Percentiles rank a stretch among this genome's conserved stretches.
Conservation (phyloP, 2,329 filamentous ascomycete genomes). For the Hypoxylon sp. region DNA sequence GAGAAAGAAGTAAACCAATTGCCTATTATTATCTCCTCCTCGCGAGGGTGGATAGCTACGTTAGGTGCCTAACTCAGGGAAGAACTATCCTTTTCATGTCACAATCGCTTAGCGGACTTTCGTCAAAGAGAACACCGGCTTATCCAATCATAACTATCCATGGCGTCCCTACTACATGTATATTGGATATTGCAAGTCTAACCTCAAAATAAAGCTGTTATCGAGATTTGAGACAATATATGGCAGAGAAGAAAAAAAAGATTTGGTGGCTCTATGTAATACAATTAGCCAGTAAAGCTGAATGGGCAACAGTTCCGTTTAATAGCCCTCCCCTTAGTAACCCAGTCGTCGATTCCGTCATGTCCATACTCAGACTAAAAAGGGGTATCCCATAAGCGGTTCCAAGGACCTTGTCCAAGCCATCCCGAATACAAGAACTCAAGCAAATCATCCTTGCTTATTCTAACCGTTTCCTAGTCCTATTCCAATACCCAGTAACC, state of each 20-base stretch:
- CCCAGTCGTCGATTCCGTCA: constrained; percentile 28
- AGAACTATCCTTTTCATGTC: too few relatives aligned
- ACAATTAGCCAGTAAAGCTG: constrained; percentile 26
- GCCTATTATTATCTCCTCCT: neutral
- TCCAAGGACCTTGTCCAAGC: constrained; percentile 31
- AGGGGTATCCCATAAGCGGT: constrained; percentile 40
- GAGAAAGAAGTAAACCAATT: neutral
- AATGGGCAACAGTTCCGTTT: constrained; percentile 17
- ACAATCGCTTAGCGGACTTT: constrained; percentile 3
- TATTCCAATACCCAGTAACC: constrained; percentile 8
- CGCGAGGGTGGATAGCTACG: neutral
- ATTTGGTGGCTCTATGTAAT: constrained; percentile 21
- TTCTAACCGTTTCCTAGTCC: constrained; percentile 13
- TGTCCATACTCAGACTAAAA: constrained; percentile 28
- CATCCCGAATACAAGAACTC: constrained; percentile 33
- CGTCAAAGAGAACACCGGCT: constrained; percentile 1
- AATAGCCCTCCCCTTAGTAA: constrained; percentile 13
- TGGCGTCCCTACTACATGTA: neutral
- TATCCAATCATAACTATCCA: constrained; percentile 12
- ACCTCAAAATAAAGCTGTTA: neutral
- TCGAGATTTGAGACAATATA: constrained; percentile 15
- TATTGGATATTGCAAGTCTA: constrained; percentile 13
- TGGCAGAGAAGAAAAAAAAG: constrained; percentile 4
- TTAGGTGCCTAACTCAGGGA: too few relatives aligned
- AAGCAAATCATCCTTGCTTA: constrained; percentile 21